Evolutionary conservation across 805 yeast genomes (phyloP).

Genomic region (Lipomyces yamanashiensis): DNA sequence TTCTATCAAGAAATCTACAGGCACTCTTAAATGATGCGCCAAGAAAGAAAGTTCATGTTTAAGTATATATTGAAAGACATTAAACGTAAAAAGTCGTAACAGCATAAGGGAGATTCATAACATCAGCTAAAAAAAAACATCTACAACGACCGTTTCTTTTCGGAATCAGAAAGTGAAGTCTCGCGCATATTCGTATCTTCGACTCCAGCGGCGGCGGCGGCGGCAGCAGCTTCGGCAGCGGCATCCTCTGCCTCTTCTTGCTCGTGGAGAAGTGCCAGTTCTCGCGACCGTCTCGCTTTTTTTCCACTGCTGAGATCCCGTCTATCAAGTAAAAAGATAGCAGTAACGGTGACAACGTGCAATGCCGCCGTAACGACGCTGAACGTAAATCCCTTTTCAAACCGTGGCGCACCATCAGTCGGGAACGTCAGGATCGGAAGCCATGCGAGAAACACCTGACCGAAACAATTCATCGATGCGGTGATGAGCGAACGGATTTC

Average conservation of each 20-base stretch:
- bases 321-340: conserved; percentile 13
- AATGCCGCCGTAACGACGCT: conserved; percentile 14
- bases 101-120: neutral
- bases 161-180: neutral
- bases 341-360: conserved; percentile 14
- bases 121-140: neutral
- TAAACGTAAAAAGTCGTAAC: too few relatives aligned
- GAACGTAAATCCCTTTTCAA: conserved; percentile 23
- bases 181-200: neutral
- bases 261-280: neutral
- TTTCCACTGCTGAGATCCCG: conserved; percentile 14
- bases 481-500: conserved; percentile 42
- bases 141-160: neutral
- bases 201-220: neutral
- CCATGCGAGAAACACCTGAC: conserved; percentile 47
- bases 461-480: conserved; percentile 44
- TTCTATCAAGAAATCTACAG: too few relatives aligned
- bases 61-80: too few relatives aligned
- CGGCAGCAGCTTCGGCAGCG: too few relatives aligned
- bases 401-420: conserved; percentile 44
- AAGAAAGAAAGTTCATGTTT: too few relatives aligned
- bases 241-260: neutral
- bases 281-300: neutral
- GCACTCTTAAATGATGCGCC: too few relatives aligned
- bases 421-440: conserved; percentile 46